Evolutionary conservation across 352 stramenopile genomes (phyloP).

Genomic region (Pythium oligandrum): DNA sequence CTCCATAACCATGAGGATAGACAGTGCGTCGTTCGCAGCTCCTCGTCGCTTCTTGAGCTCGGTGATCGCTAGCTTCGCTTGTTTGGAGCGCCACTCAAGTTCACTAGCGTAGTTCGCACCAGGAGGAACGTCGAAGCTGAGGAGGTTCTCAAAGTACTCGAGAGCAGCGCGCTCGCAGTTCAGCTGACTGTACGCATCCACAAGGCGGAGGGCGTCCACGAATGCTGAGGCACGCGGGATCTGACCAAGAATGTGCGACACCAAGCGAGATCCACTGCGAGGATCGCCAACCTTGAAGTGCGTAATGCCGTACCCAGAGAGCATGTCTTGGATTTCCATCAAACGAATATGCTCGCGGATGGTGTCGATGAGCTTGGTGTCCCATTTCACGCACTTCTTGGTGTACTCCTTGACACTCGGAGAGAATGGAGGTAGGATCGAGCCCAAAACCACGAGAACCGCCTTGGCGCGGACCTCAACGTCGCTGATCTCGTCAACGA

Average conservation of each 20-base stretch:
- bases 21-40: slow-evolving; percentile 10
- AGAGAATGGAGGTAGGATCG: slow-evolving; percentile 53
- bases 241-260: slow-evolving; percentile 59
- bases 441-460: slow-evolving; percentile 22
- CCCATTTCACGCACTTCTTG: slow-evolving; percentile 28
- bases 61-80: slow-evolving; percentile 26
- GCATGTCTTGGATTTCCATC: slow-evolving; percentile 79
- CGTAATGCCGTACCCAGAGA: slow-evolving; percentile 50
- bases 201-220: slow-evolving; percentile 50
- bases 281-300: slow-evolving; percentile 50
- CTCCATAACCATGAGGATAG: slow-evolving; percentile 42
- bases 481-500: slow-evolving; percentile 20
- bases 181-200: slow-evolving; percentile 54
- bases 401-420: slow-evolving; percentile 40
- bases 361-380: slow-evolving; percentile 36
- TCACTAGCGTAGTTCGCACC: not conserved
- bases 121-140: slow-evolving; percentile 22
- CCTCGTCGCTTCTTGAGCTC: slow-evolving; percentile 17
- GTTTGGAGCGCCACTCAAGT: slow-evolving; percentile 21
- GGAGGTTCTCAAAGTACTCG: slow-evolving; percentile 60
- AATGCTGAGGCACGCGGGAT: slow-evolving; percentile 38
- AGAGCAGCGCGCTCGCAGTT: slow-evolving; percentile 43
- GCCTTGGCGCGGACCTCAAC: slow-evolving; percentile 18
- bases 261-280: slow-evolving; percentile 37
- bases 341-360: slow-evolving; percentile 60